A percentile compares a stretch with the other conserved stretches of the same genome.
Conservation (phyloP, 805 yeast genomes). For the Yarrowia osloensis region DNA sequence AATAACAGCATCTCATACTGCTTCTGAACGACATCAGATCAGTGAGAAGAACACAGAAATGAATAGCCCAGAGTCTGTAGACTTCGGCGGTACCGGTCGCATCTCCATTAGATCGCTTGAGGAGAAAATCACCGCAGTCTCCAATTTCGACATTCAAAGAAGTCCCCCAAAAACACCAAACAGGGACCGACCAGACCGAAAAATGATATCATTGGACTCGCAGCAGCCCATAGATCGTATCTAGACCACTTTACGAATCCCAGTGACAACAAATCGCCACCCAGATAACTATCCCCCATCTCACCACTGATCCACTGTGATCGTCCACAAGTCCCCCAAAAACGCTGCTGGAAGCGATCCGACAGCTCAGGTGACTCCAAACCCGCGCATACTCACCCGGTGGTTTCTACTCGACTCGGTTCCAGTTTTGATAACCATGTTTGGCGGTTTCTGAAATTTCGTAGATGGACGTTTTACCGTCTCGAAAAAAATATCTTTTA, state of each 20-base stretch:
- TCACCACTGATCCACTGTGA: neutral
- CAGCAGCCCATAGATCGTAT: neutral
- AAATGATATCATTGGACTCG: neutral
- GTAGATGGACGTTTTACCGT: neutral
- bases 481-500: slow-evolving; percentile 19
- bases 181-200: no score
- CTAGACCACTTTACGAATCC: no score
- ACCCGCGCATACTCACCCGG: neutral
- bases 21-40: no score
- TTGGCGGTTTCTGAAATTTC: neutral
- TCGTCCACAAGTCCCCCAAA: neutral
- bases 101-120: no score
- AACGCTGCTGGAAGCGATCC: accelerated
- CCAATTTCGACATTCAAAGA: no score
- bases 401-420: slow-evolving; percentile 23
- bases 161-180: no score
- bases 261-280: no score
- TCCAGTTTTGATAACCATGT: slow-evolving; percentile 20
- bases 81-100: no score
- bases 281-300: neutral
- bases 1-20: no score
- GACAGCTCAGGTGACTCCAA: neutral
- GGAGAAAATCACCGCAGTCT: no score
- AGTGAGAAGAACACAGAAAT: no score
- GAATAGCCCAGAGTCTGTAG: no score